Conservation (phyloP, 805 yeast species). For the Myxozyma udenii region DNA sequence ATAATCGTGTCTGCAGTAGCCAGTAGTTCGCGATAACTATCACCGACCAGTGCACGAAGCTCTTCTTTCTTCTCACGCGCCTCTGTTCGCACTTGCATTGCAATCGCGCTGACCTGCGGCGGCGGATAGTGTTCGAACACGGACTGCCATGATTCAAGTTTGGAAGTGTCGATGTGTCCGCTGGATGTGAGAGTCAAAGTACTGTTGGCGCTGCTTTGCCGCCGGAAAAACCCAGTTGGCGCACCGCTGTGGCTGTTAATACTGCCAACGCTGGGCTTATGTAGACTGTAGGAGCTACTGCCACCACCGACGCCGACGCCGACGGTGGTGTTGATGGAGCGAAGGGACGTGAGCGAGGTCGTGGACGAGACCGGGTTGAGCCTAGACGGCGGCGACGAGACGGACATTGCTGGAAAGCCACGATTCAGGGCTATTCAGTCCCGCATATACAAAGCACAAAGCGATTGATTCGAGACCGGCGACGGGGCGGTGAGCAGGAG, state of each 20-base stretch:
- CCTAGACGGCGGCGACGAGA: not conserved
- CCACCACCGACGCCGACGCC: not conserved
- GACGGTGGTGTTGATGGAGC: not conserved
- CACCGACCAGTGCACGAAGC: slow-evolving; percentile 26
- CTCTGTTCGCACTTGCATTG: slow-evolving; percentile 19
- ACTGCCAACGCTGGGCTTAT: not conserved
- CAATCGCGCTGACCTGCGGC: slow-evolving; percentile 25
- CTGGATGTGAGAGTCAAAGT: not conserved
- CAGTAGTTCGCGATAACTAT: slow-evolving; percentile 26
- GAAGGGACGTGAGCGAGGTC: not conserved
- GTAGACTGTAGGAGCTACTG: not conserved
- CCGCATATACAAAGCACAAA: no score
- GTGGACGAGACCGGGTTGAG: slow-evolving; percentile 3
- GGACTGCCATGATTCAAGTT: slow-evolving; percentile 17
- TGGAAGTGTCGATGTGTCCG: slow-evolving; percentile 5
- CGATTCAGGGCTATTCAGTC: no score
- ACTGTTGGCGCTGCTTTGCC: slow-evolving; percentile 2
- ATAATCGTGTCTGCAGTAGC: slow-evolving; percentile 27
- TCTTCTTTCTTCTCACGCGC: slow-evolving; percentile 25
- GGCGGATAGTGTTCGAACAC: slow-evolving; percentile 27
- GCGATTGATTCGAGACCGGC: not conserved
- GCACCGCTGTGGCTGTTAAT: not conserved
- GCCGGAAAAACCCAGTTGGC: not conserved
- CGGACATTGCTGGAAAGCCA: no score
- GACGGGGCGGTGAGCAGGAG: no score